phyloP scores from a whole-genome alignment of 441 rosid genomes.

The Theobroma grandiflorum region DNA sequence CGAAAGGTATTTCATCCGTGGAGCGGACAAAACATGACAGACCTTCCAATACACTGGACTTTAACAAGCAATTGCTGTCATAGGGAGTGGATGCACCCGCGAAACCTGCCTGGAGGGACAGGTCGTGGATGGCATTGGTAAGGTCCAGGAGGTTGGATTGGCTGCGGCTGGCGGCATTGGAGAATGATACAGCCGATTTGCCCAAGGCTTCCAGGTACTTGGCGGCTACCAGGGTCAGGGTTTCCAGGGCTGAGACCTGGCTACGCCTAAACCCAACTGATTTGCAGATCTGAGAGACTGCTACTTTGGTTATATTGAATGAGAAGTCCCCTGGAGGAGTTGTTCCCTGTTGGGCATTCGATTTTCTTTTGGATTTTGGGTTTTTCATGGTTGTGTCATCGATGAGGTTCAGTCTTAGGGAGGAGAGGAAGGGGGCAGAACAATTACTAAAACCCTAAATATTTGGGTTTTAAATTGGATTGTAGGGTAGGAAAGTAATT shows the following conservation, averaged over 20 bases:
- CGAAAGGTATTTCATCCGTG: slow-evolving; percentile 25
- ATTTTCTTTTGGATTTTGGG: not conserved
- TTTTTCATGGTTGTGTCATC: not conserved
- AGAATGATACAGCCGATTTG: slow-evolving; percentile 21
- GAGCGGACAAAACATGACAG: slow-evolving; percentile 21
- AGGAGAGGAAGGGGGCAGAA: not conserved
- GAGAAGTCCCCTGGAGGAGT: slow-evolving; percentile 5
- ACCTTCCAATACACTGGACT: slow-evolving; percentile 15
- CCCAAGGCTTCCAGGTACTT: slow-evolving; percentile 27
- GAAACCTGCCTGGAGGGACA: slow-evolving; percentile 15
- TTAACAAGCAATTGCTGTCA: slow-evolving; percentile 14
- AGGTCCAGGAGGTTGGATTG: slow-evolving; percentile 23
- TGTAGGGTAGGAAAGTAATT: not conserved
- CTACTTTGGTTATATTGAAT: slow-evolving; percentile 19
- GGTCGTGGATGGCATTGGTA: slow-evolving; percentile 25
- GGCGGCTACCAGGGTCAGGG: slow-evolving; percentile 27
- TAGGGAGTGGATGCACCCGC: slow-evolving; percentile 4
- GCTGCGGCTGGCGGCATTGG: slow-evolving; percentile 13
- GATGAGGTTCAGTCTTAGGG: not conserved
- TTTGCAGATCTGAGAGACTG: slow-evolving; percentile 28
- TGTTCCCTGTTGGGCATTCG: not conserved
- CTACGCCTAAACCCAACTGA: slow-evolving; percentile 24
- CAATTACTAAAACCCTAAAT: not conserved
- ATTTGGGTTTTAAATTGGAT: slow-evolving; percentile 1
- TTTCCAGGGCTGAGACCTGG: not conserved